Evolutionary conservation across 768 basidiomycete genomes (phyloP), one percentile per base, ranked within the genome.

Genomic region (Dentipellis sp.): DNA sequence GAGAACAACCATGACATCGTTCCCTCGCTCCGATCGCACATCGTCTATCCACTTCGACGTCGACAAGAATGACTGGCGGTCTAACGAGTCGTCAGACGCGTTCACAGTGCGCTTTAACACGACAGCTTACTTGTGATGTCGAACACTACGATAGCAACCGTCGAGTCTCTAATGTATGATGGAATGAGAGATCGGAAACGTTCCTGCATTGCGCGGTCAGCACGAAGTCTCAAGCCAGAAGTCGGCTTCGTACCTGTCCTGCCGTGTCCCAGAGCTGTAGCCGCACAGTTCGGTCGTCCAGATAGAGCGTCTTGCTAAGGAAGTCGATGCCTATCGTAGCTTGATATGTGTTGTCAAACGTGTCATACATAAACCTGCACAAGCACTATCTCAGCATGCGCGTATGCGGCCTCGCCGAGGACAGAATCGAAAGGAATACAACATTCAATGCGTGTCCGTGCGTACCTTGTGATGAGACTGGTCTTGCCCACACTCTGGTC

Each of bases 1-100:
- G 17, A 99, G 75, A 14, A 98, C 95, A 62, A 99, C 97, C 64
- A 98, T 97, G 38, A 99, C 97, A 65, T 99, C 97, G 72, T 85
- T 91, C 58, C 97, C 97, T 65, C 97, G 78, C 70, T 99, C 97
- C 58, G 94, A 94, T 56, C 94, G 82, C 29, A 99, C 97, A 63
- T 99, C 97, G 69, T 99, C 97, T 74, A 99, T 94, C 97, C 97
- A 99, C 72, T 98, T 99, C 17, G 91, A 81, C 16, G 97, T 99
- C 55, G 97, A 98, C 60, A 95, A 71, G 80, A 98, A 99, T n/a
- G 95, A 97, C 63, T 90, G 88, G 48, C 95, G 90, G 72, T 93
- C 95, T 98, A 35, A n/a, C 35, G 4, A 14, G 7, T 37, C 14
- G 19, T 59, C 14, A 55, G 39, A 42, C 14, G 8, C 12, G 12